These are phyloP conservation scores for Thermochaetoides thermophila DNA, from an alignment of 495 filamentous ascomycete species.

Conservation along the genomic window DNA sequence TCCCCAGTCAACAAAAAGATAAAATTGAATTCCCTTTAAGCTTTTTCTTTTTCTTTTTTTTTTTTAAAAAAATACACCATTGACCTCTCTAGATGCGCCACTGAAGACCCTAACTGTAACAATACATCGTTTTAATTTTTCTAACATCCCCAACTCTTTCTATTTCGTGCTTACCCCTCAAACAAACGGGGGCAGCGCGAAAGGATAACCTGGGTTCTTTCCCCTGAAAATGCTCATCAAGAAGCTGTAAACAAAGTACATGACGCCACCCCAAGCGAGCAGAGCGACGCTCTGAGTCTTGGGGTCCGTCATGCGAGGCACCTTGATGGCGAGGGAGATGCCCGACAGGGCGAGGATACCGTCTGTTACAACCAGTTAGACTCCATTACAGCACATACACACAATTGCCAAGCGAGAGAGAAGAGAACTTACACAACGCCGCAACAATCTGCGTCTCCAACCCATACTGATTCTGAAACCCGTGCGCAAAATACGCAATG, in stretches of 20 bases:
- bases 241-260: conserved; percentile 82
- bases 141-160: too few relatives aligned
- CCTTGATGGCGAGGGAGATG: conserved; percentile 79
- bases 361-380: conserved; percentile 36
- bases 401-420: too few relatives aligned
- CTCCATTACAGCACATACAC: too few relatives aligned
- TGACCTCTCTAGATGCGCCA: too few relatives aligned
- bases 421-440: conserved; percentile 67
- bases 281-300: conserved; percentile 69
- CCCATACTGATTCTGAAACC: conserved; percentile 91
- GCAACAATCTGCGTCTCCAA: conserved; percentile 94
- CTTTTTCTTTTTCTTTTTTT: too few relatives aligned
- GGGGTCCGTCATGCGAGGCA: conserved; percentile 68
- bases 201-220: conserved; percentile 93
- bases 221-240: conserved; percentile 82
- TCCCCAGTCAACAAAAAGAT: too few relatives aligned
- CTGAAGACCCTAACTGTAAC: too few relatives aligned
- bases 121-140: too few relatives aligned
- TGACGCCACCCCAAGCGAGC: conserved; percentile 62
- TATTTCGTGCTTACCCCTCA: conserved; percentile 8
- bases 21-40: too few relatives aligned
- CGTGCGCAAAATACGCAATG: conserved; percentile 79
- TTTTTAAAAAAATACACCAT: too few relatives aligned
- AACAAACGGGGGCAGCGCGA: conserved; percentile 79
- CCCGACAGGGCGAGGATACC: conserved; percentile 83